Base-by-base conservation (phyloP, 2,329 filamentous ascomycete species). In the Aspergillus quadrilineatus region DNA sequence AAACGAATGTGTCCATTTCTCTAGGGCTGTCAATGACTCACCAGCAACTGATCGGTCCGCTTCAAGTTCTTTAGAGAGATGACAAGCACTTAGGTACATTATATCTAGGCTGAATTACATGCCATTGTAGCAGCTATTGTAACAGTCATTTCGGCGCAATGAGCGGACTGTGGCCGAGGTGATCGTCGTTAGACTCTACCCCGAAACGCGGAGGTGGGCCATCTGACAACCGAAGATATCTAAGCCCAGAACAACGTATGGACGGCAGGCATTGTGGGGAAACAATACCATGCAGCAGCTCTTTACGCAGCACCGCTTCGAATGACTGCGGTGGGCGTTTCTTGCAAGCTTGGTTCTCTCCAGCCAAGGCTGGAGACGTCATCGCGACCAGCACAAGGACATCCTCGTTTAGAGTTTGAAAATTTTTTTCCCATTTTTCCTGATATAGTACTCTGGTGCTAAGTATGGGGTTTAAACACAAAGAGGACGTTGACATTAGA, bases 381-480 rank as follows among this genome's bases (percentile, higher is more conserved):
- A 34, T 22, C 30, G 2, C 30, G 30, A 10, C 30, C 26, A 39
- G 46, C 12, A 22, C 22, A 22, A 22, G 2, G 3, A 22, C 22
- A 22, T 22, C 22, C 22, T 4, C 22, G 3, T 22, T 22, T 22
- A 22, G 22, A 22, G 22, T 22, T 22, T 22, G 22, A 22, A 49
- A 36, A 36, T 48, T 37, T 48, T n/a, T 48, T 32, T n/a, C n/a
- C 15, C 43, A 52, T 48, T 48, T 49, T 43, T 22, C 43, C 34
- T 46, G 17, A 55, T 30, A 22, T 50, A 48, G 9, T 56, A 56
- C 26, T 15, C 47, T 43, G 36, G 45, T 48, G 51, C 47, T 47
- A 55, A 52, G 50, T 58, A 50, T 55, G 37, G 39, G 39, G 32
- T 53, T 47, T 29, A 4, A 39, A 50, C 14, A 53, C 47, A 36